phyloP scores from a whole-genome alignment of 1,284 basidiomycete species.

The Cutaneotrichosporon mucoides region DNA sequence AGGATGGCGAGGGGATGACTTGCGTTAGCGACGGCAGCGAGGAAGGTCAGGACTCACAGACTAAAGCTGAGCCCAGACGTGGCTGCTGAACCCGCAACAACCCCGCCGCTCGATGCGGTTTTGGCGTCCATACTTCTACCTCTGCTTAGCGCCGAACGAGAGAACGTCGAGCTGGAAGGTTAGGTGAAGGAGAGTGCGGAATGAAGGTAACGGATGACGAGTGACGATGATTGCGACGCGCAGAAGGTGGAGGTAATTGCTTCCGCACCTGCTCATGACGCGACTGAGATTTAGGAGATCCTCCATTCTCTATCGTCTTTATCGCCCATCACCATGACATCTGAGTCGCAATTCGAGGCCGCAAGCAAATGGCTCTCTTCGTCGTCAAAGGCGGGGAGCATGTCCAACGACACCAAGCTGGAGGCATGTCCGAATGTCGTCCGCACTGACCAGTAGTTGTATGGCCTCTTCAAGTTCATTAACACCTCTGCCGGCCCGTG shows the following conservation, averaged over 20 bases:
- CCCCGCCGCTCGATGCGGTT: background rate
- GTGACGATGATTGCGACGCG: too few relatives aligned
- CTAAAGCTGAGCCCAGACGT: constrained; percentile 44
- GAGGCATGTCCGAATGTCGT: constrained; percentile 25
- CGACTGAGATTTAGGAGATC: too few relatives aligned
- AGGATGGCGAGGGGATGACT: constrained; percentile 95
- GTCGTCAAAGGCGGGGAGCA: constrained; percentile 27
- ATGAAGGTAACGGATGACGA: too few relatives aligned
- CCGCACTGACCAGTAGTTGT: constrained; percentile 57
- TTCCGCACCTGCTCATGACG: too few relatives aligned
- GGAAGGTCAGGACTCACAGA: constrained; percentile 26
- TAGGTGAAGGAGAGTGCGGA: too few relatives aligned
- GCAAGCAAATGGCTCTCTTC: constrained; percentile 36
- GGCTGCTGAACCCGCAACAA: constrained; percentile 15
- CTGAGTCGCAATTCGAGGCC: constrained; percentile 22
- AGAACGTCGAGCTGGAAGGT: background rate
- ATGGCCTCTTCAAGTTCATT: constrained; percentile 77
- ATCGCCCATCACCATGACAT: background rate
- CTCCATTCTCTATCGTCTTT: too few relatives aligned
- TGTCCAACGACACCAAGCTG: constrained; percentile 38
- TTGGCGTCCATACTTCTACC: background rate
- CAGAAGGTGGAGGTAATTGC: too few relatives aligned
- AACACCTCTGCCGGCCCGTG: constrained; percentile 49
- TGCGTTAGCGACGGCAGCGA: constrained; percentile 9
- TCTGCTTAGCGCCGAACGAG: background rate